These are phyloP conservation scores for Tricholoma sp. DNA, from an alignment of 768 basidiomycete genomes.

Conservation along the genomic window DNA sequence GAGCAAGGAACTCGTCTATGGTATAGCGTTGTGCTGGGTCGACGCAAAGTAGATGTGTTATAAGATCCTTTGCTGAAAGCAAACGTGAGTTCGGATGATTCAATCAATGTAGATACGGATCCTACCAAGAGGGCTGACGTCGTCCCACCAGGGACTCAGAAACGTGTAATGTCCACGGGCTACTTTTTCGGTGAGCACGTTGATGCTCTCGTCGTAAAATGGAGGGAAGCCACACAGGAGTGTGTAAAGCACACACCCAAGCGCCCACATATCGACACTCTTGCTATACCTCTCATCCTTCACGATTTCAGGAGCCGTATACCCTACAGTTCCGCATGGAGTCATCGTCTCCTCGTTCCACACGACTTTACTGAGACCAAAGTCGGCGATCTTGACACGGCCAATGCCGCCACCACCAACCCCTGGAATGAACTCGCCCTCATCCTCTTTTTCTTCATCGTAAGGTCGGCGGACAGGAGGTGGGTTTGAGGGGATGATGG, in stretches of 20 bases:
- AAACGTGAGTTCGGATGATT: neutral
- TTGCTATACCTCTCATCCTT: conserved; percentile 97
- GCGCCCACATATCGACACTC: conserved; percentile 99
- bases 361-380: conserved; percentile 94
- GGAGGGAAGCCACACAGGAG: conserved; percentile 96
- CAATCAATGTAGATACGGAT: neutral
- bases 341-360: conserved; percentile 99
- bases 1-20: conserved; percentile 95
- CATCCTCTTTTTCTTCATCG: conserved; percentile 98
- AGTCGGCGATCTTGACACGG: conserved; percentile 97
- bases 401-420: conserved; percentile 97
- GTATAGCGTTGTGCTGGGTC: conserved; percentile 95
- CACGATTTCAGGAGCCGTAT: conserved; percentile 98
- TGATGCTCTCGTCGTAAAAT: conserved; percentile 99
- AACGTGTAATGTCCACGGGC: conserved; percentile 97
- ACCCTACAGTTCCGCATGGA: conserved; percentile 99
- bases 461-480: conserved; percentile 70
- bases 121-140: conserved; percentile 77
- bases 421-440: conserved; percentile 90
- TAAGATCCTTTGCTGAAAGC: conserved; percentile 85
- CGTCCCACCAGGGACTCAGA: conserved; percentile 99
- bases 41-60: conserved; percentile 90
- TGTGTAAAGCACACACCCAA: conserved; percentile 99
- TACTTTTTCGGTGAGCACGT: conserved; percentile 96
- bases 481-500: conserved; percentile 80